These are phyloP conservation scores for Parietaria judaica DNA, from an alignment of 306 rosid species.

Conservation along the genomic window DNA sequence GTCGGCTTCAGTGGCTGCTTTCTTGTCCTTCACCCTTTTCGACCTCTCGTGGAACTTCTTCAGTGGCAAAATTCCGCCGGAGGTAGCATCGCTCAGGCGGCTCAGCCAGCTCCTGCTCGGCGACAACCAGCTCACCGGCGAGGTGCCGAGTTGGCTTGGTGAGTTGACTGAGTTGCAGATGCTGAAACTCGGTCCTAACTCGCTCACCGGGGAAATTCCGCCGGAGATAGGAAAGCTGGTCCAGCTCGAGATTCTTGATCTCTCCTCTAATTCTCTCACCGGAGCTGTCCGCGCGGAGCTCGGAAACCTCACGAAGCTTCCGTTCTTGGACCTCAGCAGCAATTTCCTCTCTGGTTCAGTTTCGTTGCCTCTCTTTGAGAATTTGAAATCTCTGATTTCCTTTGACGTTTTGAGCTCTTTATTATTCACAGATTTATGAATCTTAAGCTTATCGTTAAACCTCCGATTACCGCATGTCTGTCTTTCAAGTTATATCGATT, in stretches of 20 bases:
- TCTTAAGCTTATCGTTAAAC: too few species aligned
- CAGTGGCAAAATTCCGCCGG: conserved; percentile 50
- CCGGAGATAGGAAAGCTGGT: too few species aligned
- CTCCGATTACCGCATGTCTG: too few species aligned
- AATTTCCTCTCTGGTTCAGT: conserved; percentile 64
- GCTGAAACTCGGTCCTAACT: conserved; percentile 53
- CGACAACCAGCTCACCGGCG: conserved; percentile 34
- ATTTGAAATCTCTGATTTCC: conserved; percentile 45
- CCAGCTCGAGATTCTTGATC: too few species aligned
- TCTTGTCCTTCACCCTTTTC: conserved; percentile 40
- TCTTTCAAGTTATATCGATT: too few species aligned
- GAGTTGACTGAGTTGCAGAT: conserved; percentile 30
- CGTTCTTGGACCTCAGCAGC: too few species aligned
- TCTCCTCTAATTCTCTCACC: too few species aligned
- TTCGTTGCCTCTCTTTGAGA: conserved; percentile 49
- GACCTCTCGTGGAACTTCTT: conserved; percentile 55
- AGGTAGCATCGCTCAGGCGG: conserved; percentile 24
- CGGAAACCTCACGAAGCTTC: too few species aligned
- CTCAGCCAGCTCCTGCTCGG: conserved; percentile 29
- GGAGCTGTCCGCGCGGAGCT: too few species aligned
- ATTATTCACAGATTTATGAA: too few species aligned
- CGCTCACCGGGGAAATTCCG: conserved; percentile 50
- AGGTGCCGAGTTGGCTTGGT: conserved; percentile 31
- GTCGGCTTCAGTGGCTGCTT: conserved; percentile 38
- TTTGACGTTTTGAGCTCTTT: conserved; percentile 56